A percentile compares a stretch with the other conserved stretches of the same genome.
Evolutionary conservation across 441 rosid species (phyloP).

Genomic region (Erodium moschatum): DNA sequence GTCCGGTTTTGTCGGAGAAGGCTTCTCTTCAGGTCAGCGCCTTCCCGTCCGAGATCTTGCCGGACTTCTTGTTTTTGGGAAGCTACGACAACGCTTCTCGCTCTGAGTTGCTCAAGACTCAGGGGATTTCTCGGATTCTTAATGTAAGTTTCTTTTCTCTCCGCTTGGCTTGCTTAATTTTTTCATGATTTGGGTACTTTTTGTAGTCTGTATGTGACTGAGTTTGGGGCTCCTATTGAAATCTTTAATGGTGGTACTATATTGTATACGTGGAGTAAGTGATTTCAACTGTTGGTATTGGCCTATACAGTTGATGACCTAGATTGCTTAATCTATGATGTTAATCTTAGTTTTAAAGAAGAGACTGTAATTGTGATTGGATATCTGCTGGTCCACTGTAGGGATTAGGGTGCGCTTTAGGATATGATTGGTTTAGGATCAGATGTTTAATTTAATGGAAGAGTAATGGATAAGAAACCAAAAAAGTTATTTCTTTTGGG

Average conservation of each 20-base stretch:
- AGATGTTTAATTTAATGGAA: not conserved
- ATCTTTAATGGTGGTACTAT: not conserved
- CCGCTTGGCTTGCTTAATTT: not conserved
- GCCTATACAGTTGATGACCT: not conserved
- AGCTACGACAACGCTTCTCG: slow-evolving; percentile 97
- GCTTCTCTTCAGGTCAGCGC: slow-evolving; percentile 55
- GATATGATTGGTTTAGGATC: slow-evolving; percentile 1
- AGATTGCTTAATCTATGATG: not conserved
- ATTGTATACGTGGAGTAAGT: not conserved
- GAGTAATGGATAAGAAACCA: not conserved
- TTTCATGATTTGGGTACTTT: not conserved
- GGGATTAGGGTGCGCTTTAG: not conserved
- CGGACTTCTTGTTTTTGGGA: slow-evolving; percentile 79
- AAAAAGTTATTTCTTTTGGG: not conserved
- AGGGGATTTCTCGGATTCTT: slow-evolving; percentile 75
- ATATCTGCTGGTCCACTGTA: slow-evolving; percentile 1
- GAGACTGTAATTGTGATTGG: not conserved
- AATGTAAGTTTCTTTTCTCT: slow-evolving; percentile 39
- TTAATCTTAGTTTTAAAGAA: not conserved
- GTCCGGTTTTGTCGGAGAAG: slow-evolving; percentile 38
- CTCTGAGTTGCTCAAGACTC: slow-evolving; percentile 81
- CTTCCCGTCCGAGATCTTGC: slow-evolving; percentile 83
- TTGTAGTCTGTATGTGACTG: not conserved
- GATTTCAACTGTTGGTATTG: not conserved
- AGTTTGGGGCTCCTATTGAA: not conserved